A percentile compares a stretch with the other conserved stretches of the same genome.
Conservation (phyloP, 75 land plant species). For the Ceratopteris richardii region DNA sequence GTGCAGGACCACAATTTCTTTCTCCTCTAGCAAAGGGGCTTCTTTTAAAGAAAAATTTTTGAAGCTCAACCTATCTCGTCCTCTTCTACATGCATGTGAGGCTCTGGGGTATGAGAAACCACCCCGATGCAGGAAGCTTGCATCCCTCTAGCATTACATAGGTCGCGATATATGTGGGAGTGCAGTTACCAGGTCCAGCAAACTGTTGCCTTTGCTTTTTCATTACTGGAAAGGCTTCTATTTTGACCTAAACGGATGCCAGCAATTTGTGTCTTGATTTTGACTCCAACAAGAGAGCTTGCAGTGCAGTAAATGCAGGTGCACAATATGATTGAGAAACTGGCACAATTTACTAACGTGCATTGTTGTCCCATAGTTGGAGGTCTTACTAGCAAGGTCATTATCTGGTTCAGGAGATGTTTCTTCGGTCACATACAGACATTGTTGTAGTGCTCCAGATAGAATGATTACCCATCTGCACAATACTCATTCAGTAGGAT, state of each 20-base stretch:
- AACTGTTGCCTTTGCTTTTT: constrained; percentile 94
- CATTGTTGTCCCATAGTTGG: constrained; percentile 84
- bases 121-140: constrained; percentile 91
- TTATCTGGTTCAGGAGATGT: constrained; percentile 55
- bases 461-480: constrained; percentile 90
- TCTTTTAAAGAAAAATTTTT: constrained; percentile 76
- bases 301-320: constrained; percentile 85
- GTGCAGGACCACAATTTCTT: too few species aligned
- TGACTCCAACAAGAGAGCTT: constrained; percentile 90
- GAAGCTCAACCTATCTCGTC: constrained; percentile 86
- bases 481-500: constrained; percentile 87
- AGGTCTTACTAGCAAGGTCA: constrained; percentile 88
- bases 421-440: constrained; percentile 85
- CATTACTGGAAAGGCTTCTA: constrained; percentile 76
- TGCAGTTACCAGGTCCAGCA: constrained; percentile 82
- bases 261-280: constrained; percentile 79
- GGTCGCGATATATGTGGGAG: constrained; percentile 97
- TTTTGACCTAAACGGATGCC: constrained; percentile 73
- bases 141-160: constrained; percentile 73
- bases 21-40: constrained; percentile 56
- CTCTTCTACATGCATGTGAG: constrained; percentile 81
- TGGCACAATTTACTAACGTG: constrained; percentile 91
- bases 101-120: constrained; percentile 80
- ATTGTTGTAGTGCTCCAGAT: constrained; percentile 98
- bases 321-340: constrained; percentile 86